Base-by-base conservation (phyloP, 352 stramenopile species). In the Blastocystis hominis region DNA sequence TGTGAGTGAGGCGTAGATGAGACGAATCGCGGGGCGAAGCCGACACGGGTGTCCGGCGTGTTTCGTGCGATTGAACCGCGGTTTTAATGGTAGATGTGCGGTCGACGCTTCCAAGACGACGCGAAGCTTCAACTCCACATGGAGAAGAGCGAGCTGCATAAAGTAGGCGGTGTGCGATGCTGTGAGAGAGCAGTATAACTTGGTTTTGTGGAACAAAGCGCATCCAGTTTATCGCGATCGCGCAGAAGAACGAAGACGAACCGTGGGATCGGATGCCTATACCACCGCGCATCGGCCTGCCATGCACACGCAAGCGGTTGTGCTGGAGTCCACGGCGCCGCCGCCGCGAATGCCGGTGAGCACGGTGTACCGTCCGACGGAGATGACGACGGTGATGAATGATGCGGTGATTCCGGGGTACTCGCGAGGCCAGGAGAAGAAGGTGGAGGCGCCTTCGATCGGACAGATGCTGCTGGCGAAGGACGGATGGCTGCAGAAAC, bases 401-500 rank as follows among this genome's bases (percentile, higher is more conserved):
- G 30, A n/a, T 38, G 20, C 15, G 20, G 63, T 75, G 17, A 61
- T 84, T 84, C 72, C 72, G 10, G 72, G 72, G n/a, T 68, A 69
- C 38, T 15, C 56, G 4, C 13, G 50, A 46, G 17, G 13, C 46
- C 66, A 77, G 30, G 17, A 66, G 30, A 36, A 66, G 56, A 66
- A n/a, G 24, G 24, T n/a, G 9, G 44, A 50, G 10, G 50, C 20
- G 36, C 50, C 72, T 6, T 84, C 72, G 5, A 68, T 84, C 68
- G 72, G 72, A 9, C 47, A 84, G 53, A 84, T 84, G 72, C 24
- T 84, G 3, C 44, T 84, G 30, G 50, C 47, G 17, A 84, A 84
- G 44, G 72, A 84, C 2, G 72, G 72, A 2, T 84, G 72, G 72
- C 44, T 84, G 20, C 53, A 64, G 56, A 84, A 84, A 53, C 13